Conservation (phyloP, 1,284 basidiomycete species). For the Inonotus obliquus region DNA sequence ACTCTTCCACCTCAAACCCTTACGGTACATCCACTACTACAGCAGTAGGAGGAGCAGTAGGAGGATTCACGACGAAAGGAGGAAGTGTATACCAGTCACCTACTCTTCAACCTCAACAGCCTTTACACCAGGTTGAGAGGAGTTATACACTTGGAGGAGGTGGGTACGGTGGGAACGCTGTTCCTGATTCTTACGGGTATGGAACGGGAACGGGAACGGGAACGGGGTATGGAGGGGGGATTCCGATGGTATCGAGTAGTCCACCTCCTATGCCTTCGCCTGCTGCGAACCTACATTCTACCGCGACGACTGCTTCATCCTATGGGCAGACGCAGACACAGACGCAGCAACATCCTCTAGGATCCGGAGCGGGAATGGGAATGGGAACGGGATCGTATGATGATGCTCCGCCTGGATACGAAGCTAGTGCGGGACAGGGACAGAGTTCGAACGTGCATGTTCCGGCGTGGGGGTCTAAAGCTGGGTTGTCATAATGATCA, state of each 20-base stretch:
- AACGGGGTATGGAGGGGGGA: background rate
- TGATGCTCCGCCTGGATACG: conserved; percentile 62
- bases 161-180: conserved; percentile 46
- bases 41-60: background rate
- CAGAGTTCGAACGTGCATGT: conserved; percentile 1
- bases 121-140: conserved; percentile 35
- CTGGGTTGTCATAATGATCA: background rate
- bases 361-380: too few relatives aligned
- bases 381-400: conserved; percentile 35
- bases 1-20: background rate
- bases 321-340: background rate
- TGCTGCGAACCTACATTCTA: background rate
- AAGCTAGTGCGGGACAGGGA: conserved; percentile 32
- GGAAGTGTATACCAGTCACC: background rate
- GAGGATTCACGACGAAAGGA: background rate
- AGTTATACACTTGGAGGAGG: conserved; percentile 55
- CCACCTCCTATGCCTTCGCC: conserved; percentile 22
- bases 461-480: conserved; percentile 1
- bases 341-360: conserved; percentile 26
- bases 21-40: background rate
- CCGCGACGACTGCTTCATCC: too few relatives aligned
- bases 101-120: background rate
- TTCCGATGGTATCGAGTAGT: background rate
- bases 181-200: conserved; percentile 29
- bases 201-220: background rate